Percentiles rank a stretch among this genome's conserved stretches.
phyloP scores from a whole-genome alignment of 2,329 filamentous ascomycete genomes.

The Fusarium globosum region DNA sequence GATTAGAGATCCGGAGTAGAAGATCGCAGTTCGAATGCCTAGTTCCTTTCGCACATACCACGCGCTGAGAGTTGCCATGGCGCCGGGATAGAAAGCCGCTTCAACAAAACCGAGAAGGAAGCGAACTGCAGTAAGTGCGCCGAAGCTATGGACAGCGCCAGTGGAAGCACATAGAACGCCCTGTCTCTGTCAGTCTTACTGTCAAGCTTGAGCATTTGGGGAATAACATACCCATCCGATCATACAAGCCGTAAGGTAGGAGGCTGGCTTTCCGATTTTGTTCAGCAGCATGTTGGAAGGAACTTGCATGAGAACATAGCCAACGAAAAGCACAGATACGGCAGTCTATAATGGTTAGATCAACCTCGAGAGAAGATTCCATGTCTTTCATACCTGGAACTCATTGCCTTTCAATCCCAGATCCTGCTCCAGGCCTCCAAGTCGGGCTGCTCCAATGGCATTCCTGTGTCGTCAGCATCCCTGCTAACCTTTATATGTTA shows the following conservation, averaged over 20 bases:
- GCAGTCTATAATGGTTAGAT: not conserved
- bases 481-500: accelerated
- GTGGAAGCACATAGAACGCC: not conserved
- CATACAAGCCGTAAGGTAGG: slow-evolving; percentile 7
- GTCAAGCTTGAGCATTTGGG: no score
- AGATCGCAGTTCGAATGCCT: slow-evolving; percentile 69
- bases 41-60: slow-evolving; percentile 75
- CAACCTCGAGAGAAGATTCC: accelerated
- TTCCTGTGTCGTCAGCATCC: not conserved
- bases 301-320: slow-evolving; percentile 23
- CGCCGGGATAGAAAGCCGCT: slow-evolving; percentile 57
- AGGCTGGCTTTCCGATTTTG: slow-evolving; percentile 17
- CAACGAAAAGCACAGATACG: slow-evolving; percentile 17
- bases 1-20: slow-evolving; percentile 70
- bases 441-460: slow-evolving; percentile 1
- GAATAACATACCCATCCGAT: not conserved
- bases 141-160: slow-evolving; percentile 8
- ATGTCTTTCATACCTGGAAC: not conserved
- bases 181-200: not conserved
- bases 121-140: slow-evolving; percentile 40
- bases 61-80: slow-evolving; percentile 43
- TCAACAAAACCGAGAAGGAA: slow-evolving; percentile 59
- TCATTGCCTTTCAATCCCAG: not conserved
- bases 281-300: slow-evolving; percentile 20
- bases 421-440: slow-evolving; percentile 8